Base-by-base conservation (phyloP, 2,329 filamentous ascomycete genomes). In the Verticillium nonalfalfae region DNA sequence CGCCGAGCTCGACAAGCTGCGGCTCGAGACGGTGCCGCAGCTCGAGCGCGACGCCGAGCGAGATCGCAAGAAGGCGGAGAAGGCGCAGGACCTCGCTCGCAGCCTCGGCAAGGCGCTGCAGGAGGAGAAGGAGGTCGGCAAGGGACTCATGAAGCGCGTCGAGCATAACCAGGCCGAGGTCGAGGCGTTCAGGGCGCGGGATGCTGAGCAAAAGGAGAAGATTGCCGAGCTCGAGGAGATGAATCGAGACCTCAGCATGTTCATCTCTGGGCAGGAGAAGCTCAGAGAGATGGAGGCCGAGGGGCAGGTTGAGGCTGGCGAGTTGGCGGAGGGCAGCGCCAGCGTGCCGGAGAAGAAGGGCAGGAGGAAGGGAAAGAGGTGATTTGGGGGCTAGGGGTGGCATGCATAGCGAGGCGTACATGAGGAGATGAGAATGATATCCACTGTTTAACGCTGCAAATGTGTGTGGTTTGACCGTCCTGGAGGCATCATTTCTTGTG, bases 181-280 rank as follows among this genome's bases (percentile, higher is more conserved):
- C 7, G 81, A 82, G 61, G 78, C 66, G 21, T 74, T 91, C 18
- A 79, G 83, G 52, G 79, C 79, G 62, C 82, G 89, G 71, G 74
- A 88, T 1, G 79, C 79, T 33, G 79, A 79, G 50, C 74, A 90
- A 4, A 84, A 83, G 67, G 71, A 68, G 14, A 85, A 92, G 73
- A 89, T 90, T 66, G 81, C 78, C 45, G 92, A 96, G 67, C 76
- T 97, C 54, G 85, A 87, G 66, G 93, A 96, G 73, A 90, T 93
- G 81, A 96, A 97, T 71, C 84, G 90, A 14, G 94, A 97, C 72
- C 72, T 97, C 71, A 87, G 82, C 58, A 93, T 96, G 82, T 96
- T 94, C 70, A 94, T 97, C 63, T 90, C 87, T 21, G 90, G 91
- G 0, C 86, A 90, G 73, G 87, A 95, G 75, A 94, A 92, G 75